phyloP scores from a whole-genome alignment of 2,329 filamentous ascomycete genomes.

The Colletotrichum plurivorum region DNA sequence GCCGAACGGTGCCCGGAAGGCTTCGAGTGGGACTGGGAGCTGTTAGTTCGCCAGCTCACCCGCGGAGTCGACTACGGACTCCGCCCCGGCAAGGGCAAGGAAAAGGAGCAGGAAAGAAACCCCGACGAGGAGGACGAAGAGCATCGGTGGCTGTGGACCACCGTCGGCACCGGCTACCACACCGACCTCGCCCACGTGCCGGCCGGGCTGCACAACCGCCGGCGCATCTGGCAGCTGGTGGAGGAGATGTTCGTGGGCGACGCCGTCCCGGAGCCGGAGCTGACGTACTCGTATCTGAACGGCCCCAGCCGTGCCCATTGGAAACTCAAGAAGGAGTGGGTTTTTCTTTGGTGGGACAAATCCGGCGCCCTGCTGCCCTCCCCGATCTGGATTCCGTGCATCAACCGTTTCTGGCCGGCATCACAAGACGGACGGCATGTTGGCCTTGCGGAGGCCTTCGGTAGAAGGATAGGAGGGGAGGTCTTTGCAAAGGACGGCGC shows the following conservation, averaged over 20 bases:
- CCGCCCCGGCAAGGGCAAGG: not conserved
- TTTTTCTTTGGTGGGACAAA: not conserved
- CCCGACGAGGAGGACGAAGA: not conserved
- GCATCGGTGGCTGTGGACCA: not conserved
- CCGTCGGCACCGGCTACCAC: rapidly evolving
- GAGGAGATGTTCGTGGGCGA: conserved; percentile 17
- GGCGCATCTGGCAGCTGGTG: not conserved
- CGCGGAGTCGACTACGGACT: not conserved
- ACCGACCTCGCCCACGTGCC: not conserved
- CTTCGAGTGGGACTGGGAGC: conserved; percentile 16
- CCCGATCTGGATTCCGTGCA: not conserved
- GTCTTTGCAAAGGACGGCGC: not conserved
- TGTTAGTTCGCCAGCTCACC: not conserved
- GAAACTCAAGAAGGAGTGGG: not conserved
- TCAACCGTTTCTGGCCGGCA: not conserved
- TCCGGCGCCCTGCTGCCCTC: not conserved
- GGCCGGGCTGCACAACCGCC: not conserved
- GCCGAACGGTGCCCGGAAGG: not conserved
- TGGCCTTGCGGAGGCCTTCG: not conserved
- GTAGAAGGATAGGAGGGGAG: not conserved
- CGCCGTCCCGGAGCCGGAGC: not conserved
- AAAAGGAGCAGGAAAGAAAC: no score
- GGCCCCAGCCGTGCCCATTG: not conserved
- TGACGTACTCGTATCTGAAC: not conserved
- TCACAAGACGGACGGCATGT: not conserved